Evolutionary conservation across 225 moss, liverwort and hornwort species (phyloP), one percentile per base, ranked within the genome.

Genomic region (Pseudisothecium myosuroides): DNA sequence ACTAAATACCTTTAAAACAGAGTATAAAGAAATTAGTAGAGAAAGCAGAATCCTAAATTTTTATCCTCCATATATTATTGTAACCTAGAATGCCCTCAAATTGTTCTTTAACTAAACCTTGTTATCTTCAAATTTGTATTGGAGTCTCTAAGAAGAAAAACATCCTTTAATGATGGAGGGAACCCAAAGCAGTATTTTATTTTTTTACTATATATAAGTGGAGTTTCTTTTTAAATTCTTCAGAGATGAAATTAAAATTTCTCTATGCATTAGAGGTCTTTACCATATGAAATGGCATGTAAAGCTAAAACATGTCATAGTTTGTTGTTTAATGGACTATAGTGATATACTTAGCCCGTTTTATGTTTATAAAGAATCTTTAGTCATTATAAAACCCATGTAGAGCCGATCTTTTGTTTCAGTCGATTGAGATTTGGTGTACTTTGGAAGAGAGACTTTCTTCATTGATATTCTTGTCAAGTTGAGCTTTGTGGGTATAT

Each of bases 41-140:
- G 10, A 83, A 73, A 85, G 26, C 17, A 55, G 8, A 98, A 94
- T 95, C 94, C 90, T 56, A 92, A 92, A 90, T 94, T 94, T 88
- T 94, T 96, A 78, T 95, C 92, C 37, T 93, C 92, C 65, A 95
- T 90, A 88, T 27, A 27, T 16, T 71, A 24, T 5, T 43, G 9
- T 27, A 43, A 43, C 3, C 5, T 72, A 73, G 0, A 3, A 26
- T 27, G 9, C 15, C 43, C 43, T 27, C 0, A 9, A 27, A 6
- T 72, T 72, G 27, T 5, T 16, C 2, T 14, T 1, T 27, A 26
- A 22, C 2, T 1, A 4, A 4, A 23, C 4, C 67, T 6, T 27
- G 15, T 72, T 27, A 27, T 72, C 27, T 43, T 72, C 27, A 41
- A 72, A 43, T 5, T 28, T 72, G 43, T 28, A 1, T 15, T 72